Conservation (phyloP, 352 stramenopile species). For the Saprolegnia diclina region DNA sequence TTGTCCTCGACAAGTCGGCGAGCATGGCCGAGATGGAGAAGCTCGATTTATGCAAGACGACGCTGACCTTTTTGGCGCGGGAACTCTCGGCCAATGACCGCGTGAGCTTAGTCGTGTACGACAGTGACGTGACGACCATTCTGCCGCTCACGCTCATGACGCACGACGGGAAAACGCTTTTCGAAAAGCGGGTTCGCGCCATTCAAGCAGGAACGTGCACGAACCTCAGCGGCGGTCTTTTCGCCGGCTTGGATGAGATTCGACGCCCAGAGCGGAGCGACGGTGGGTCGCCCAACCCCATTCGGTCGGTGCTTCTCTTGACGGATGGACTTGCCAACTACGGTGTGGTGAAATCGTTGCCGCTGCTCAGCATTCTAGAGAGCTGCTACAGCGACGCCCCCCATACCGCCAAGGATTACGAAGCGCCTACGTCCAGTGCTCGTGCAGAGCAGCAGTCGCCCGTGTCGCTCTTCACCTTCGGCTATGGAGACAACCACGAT, state of each 20-base stretch:
- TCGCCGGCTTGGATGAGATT: constrained; percentile 33
- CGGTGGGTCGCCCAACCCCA: constrained; percentile 32
- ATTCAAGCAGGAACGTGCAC: constrained; percentile 38
- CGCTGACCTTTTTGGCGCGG: constrained; percentile 37
- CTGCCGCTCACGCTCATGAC: constrained; percentile 36
- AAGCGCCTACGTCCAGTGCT: too few relatives aligned
- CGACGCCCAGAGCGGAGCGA: background rate
- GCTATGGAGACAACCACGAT: constrained; percentile 50
- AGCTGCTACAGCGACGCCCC: too few relatives aligned
- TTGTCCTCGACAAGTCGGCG: constrained; percentile 44
- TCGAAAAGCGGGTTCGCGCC: constrained; percentile 31
- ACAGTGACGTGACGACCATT: constrained; percentile 37
- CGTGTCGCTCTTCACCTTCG: constrained; percentile 44
- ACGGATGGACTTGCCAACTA: constrained; percentile 56
- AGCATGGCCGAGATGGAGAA: constrained; percentile 41
- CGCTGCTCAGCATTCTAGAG: constrained; percentile 15
- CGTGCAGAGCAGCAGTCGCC: background rate
- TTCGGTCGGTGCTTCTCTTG: constrained; percentile 46
- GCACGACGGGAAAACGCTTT: constrained; percentile 32
- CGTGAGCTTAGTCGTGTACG: constrained; percentile 50
- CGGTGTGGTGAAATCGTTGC: constrained; percentile 29
- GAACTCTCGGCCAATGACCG: constrained; percentile 42
- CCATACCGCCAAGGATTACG: too few relatives aligned
- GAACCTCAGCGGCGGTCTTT: constrained; percentile 46
- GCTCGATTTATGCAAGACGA: constrained; percentile 54